Evolutionary conservation across 352 stramenopile species (phyloP), one percentile per base, ranked within the genome.

Genomic region (Lagenidium giganteum): DNA sequence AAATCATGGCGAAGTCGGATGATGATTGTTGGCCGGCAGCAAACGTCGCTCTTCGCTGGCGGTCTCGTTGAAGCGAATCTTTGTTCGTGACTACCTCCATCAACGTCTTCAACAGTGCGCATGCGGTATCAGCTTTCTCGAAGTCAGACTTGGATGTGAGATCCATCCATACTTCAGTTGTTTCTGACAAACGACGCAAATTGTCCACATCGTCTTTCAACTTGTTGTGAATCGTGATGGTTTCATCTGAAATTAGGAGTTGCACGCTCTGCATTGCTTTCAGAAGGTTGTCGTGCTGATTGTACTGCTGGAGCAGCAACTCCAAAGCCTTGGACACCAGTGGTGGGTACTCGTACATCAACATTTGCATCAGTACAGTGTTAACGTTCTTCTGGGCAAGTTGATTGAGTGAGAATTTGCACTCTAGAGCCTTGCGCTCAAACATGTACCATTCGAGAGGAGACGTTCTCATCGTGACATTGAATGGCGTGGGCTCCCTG

Each of bases 141-240:
- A 78, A 86, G 42, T 88, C 76, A 1, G 68, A 77, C 26, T 76
- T 73, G 5, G 72, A 86, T 3, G 76, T 88, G 22, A 88, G 54
- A 63, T 88, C 76, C 72, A 88, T 84, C 76, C 76, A 88, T 3
- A 88, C 70, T 64, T 88, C 76, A 9, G 76, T 88, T 23, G 76
- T 86, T 51, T 88, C 76, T 9, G 72, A 76, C 1, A 88, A 51
- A 8, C 67, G 56, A 3, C 70, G 70, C 8, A 88, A 50, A 31
- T 68, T 62, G 23, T 88, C 68, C 8, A 88, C 71, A 27, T 88
- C 70, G 23, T 73, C 70, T 39, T 86, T 81, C 9, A 88, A 22
- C 23, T 74, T 74, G 24, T 73, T 76, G 51, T 88, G 86, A 18
- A 79, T 80, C 0, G 42, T 46, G 22, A 88, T 85, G 3, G 72